Base-by-base conservation (phyloP, 495 filamentous ascomycete genomes). In the Aspergillus ostianus region DNA sequence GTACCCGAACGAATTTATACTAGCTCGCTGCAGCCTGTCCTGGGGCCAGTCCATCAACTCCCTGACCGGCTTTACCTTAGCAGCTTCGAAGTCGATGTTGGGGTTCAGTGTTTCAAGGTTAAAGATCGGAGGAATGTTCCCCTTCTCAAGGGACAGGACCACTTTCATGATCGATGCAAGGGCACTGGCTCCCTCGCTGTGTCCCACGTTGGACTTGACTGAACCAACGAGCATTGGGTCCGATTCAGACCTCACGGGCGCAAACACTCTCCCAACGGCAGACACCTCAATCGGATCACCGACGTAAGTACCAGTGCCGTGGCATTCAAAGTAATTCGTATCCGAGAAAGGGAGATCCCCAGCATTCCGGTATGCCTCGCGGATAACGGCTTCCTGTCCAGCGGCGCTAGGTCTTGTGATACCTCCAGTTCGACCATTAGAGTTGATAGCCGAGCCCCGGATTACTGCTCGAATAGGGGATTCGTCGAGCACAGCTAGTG, bases 231-330 rank as follows among this genome's bases (percentile, higher is more conserved):
- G 18, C 49, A 51, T 4, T n/a, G 3, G 49, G 19, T 21, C 19
- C 13, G 26, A 2, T 2, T n/a, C 26, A 2, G 50, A 52, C 6
- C 20, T 2, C 1, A 6, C 19, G 7, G 27, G 6, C 18, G 26
- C 52, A 49, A 84, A 83, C 0, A 78, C 71, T 1, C 72, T 70
- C 0, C 70, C 74, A 23, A 81, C 70, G 0, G 76, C 80, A 0
- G 51, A 53, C 20, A 72, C 67, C 59, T 83, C 80, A 32, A 75
- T 61, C 0, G 70, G 63, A 58, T 75, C 73, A 0, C 76, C 73
- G 0, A 62, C 59, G 0, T 48, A 5, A 15, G 73, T 75, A 0
- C 77, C 77, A 0, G 77, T 80, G 0, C 77, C 77, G 53, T 80
- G 75, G 29, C 61, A 68, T 46, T 79, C 74, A 20, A 69, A 53